These are phyloP conservation scores for Penicillium salamii DNA, from an alignment of 495 filamentous ascomycete species.

Conservation along the genomic window DNA sequence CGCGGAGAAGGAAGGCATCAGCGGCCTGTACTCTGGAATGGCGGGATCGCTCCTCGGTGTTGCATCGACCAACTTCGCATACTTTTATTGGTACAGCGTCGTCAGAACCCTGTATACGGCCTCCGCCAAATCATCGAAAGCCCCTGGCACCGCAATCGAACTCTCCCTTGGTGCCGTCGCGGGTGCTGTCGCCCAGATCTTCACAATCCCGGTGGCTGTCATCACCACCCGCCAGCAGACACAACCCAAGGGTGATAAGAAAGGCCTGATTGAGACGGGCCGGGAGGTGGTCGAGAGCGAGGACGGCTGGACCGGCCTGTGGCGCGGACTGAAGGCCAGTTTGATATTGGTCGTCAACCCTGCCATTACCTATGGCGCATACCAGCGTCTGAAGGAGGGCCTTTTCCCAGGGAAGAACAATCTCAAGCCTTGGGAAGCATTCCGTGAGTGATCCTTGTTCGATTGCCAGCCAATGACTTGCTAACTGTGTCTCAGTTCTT, in stretches of 20 bases:
- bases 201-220: conserved; percentile 94
- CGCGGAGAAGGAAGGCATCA: conserved; percentile 71
- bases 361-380: conserved; percentile 96
- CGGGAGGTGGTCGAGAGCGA: conserved; percentile 85
- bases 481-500: conserved; percentile 57
- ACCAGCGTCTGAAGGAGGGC: conserved; percentile 79
- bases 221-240: conserved; percentile 96
- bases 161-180: conserved; percentile 83
- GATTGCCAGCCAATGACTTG: not conserved
- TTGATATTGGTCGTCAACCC: conserved; percentile 96
- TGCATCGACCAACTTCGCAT: conserved; percentile 97
- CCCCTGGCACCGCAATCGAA: conserved; percentile 82
- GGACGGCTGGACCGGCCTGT: conserved; percentile 85
- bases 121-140: conserved; percentile 54
- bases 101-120: conserved; percentile 80
- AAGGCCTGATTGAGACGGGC: conserved; percentile 85
- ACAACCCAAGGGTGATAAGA: conserved; percentile 75
- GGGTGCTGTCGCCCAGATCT: conserved; percentile 89
- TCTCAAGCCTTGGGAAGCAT: conserved; percentile 84
- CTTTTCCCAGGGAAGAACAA: conserved; percentile 75
- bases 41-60: conserved; percentile 83
- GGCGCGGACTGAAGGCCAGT: conserved; percentile 94
- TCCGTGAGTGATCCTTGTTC: conserved; percentile 58
- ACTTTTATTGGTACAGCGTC: conserved; percentile 98
- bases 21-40: conserved; percentile 87